Conservation (phyloP, 2,329 filamentous ascomycete genomes). For the Elsinoe fawcettii region DNA sequence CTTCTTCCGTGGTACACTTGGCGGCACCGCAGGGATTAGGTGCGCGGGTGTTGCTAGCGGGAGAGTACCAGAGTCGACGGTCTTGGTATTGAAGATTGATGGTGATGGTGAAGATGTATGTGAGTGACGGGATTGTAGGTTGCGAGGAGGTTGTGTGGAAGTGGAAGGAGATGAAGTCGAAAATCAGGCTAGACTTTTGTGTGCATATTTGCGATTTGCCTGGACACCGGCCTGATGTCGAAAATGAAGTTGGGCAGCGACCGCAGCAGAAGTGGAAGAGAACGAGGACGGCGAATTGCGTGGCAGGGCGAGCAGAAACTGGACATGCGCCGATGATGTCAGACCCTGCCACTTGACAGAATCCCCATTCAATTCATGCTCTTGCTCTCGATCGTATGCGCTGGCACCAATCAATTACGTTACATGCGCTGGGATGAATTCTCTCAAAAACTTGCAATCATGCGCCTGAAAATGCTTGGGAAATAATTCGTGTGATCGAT, state of each 20-base stretch:
- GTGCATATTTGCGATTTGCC: background rate
- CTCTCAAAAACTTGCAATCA: background rate
- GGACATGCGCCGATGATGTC: slow-evolving; percentile 14
- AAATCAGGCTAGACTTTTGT: slow-evolving; percentile 7
- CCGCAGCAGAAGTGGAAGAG: background rate
- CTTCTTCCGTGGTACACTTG: slow-evolving; percentile 12
- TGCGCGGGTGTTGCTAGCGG: slow-evolving; percentile 12
- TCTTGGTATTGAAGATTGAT: background rate
- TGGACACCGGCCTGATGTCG: background rate
- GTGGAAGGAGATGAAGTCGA: background rate
- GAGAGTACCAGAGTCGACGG: background rate
- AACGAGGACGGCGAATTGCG: background rate
- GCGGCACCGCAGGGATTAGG: slow-evolving; percentile 4
- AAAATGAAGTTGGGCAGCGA: slow-evolving; percentile 6
- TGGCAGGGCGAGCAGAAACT: background rate
- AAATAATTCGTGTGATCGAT: too few species aligned
- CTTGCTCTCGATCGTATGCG: background rate
- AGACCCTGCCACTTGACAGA: background rate
- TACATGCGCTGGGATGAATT: background rate
- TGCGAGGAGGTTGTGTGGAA: background rate
- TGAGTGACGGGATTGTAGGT: background rate
- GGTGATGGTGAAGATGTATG: background rate
- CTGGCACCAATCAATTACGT: slow-evolving; percentile 10
- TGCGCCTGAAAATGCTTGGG: background rate
- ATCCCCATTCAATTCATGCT: background rate